Evolutionary conservation across 768 basidiomycete species (phyloP), one percentile per base, ranked within the genome.

Genomic region (Zangia roseola): DNA sequence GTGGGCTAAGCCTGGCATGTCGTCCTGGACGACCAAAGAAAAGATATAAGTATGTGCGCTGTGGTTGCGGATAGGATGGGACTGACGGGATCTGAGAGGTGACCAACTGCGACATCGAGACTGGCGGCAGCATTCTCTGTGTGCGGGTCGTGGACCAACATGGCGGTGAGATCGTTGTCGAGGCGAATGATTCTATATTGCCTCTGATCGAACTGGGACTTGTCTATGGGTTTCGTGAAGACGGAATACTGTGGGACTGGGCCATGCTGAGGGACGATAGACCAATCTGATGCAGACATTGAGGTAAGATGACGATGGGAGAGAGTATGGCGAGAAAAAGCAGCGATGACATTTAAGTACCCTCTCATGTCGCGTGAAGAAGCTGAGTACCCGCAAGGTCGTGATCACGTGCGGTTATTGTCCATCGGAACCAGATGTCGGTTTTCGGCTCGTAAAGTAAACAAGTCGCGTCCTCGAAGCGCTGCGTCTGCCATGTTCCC

Each of bases 101-200:
- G 94, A 5, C 97, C 97, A 2, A 97, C 94, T 30, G 87, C 86
- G 43, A 98, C 93, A 69, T 95, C 91, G 60, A 99, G 77, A 62
- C 91, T 91, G 2, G 95, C 97, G 0, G 94, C 91, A 10, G 92
- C 89, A 70, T 94, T 97, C 72, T 99, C 97, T 6, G 94, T 83
- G 54, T 82, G 84, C 0, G 80, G 69, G 64, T 99, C 95, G 47
- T 85, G 85, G 13, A 98, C 77, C 21, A 99, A 69, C 55, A 87
- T 80, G 1, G 85, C 93, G 52, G 90, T 85, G n/a, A 99, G 71
- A 4, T 89, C 93, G 62, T 98, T 99, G 7, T 83, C 76, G n/a
- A 99, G 79, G 40, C 77, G 76, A 53, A 99, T 87, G 40, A 94
- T 65, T 42, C 86, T 74, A 65, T 97, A 95, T 14, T 83, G 77